Evolutionary conservation across 1,284 basidiomycete genomes (phyloP).

Genomic region (Paramarasmius palmivorus): DNA sequence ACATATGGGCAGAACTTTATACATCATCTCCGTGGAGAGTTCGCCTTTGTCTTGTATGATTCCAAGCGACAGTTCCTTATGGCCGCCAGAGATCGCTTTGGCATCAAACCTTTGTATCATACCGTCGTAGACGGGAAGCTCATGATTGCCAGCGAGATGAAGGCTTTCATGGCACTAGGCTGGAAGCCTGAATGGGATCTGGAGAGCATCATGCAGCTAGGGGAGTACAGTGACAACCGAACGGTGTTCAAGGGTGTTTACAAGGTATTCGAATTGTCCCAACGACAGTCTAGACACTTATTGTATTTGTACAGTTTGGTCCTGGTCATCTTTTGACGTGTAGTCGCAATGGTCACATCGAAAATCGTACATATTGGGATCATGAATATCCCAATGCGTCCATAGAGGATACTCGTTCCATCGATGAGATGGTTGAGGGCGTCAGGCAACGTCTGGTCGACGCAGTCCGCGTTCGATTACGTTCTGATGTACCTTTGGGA

Average conservation of each 20-base stretch:
- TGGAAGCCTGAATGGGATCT: slow-evolving; percentile 23
- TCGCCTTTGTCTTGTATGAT: slow-evolving; percentile 23
- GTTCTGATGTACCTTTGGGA: slow-evolving; percentile 13
- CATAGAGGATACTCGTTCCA: background rate
- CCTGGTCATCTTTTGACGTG: slow-evolving; percentile 9
- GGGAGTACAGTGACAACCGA: slow-evolving; percentile 19
- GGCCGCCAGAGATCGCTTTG: slow-evolving; percentile 22
- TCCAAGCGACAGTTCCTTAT: slow-evolving; percentile 15
- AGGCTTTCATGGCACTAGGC: slow-evolving; percentile 20
- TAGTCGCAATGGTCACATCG: slow-evolving; percentile 2
- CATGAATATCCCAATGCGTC: slow-evolving; percentile 3
- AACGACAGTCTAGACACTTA: no score
- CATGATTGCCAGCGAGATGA: slow-evolving; percentile 22
- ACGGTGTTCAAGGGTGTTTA: slow-evolving; percentile 21
- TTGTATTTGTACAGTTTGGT: background rate
- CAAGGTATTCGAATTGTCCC: slow-evolving; percentile 11
- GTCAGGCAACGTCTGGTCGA: slow-evolving; percentile 13
- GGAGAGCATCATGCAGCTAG: slow-evolving; percentile 21
- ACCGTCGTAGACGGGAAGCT: slow-evolving; percentile 18
- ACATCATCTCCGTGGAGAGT: slow-evolving; percentile 21
- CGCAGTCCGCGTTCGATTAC: slow-evolving; percentile 10
- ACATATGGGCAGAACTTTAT: slow-evolving; percentile 15
- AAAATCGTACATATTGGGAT: slow-evolving; percentile 15
- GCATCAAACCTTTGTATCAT: slow-evolving; percentile 24
- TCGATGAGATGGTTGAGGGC: slow-evolving; percentile 11